A percentile compares a stretch with the other conserved stretches of the same genome.
These are phyloP conservation scores for Fistulinella prunicolor DNA, from an alignment of 768 basidiomycete genomes.

Conservation along the genomic window DNA sequence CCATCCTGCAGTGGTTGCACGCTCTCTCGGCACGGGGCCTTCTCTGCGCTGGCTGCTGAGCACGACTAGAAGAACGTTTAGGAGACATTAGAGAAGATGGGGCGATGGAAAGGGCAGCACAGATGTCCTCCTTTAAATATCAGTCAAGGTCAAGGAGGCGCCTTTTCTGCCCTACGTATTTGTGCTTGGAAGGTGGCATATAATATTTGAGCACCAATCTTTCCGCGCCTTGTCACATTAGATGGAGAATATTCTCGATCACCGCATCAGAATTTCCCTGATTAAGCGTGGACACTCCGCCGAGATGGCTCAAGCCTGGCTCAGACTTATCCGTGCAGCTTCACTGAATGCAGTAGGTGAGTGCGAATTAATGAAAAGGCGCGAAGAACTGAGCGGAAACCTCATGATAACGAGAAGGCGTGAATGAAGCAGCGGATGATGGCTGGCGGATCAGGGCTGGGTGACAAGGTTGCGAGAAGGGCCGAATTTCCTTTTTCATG, in stretches of 20 bases:
- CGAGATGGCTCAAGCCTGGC: constrained; percentile 12
- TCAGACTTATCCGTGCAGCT: constrained; percentile 7
- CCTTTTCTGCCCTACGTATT: constrained; percentile 8
- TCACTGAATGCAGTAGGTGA: constrained; percentile 14
- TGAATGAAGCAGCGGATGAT: constrained; percentile 25
- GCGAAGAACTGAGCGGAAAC: constrained; percentile 24
- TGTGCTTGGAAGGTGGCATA: constrained; percentile 9
- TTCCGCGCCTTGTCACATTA: constrained; percentile 8
- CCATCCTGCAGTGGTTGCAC: constrained; percentile 18
- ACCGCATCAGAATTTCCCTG: constrained; percentile 13
- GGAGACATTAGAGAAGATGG: constrained; percentile 16
- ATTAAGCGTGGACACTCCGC: constrained; percentile 14
- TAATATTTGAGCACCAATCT: constrained; percentile 1
- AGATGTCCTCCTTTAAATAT: constrained; percentile 18
- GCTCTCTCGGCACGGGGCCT: constrained; percentile 15
- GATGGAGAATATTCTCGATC: constrained; percentile 7
- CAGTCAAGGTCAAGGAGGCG: constrained; percentile 6
- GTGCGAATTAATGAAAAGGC: constrained; percentile 26
- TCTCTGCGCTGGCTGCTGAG: constrained; percentile 10
- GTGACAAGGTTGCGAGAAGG: constrained; percentile 16
- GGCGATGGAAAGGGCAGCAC: constrained; percentile 5
- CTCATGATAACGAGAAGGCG: constrained; percentile 31
- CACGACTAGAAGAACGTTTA: constrained; percentile 4
- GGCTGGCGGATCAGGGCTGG: constrained; percentile 29
- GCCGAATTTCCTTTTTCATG: constrained; percentile 27